Evolutionary conservation across 495 filamentous ascomycete species (phyloP).

Genomic region (Hypoxylon cercidicola): DNA sequence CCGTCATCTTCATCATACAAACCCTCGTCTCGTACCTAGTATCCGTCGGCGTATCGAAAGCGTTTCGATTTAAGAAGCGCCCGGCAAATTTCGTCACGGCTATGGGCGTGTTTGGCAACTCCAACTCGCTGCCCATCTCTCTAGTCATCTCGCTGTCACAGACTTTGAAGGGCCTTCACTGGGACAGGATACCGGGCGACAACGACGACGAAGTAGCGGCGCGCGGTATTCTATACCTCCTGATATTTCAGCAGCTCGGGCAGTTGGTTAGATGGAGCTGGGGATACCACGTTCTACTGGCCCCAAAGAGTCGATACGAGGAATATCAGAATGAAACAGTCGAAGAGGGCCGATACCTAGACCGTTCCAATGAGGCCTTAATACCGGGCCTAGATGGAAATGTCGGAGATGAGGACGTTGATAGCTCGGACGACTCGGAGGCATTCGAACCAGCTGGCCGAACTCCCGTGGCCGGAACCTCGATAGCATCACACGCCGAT

Average conservation of each 20-base stretch:
- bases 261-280: constrained; percentile 97
- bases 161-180: constrained; percentile 90
- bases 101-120: constrained; percentile 98
- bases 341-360: constrained; percentile 77
- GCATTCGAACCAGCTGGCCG: constrained; percentile 58
- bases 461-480: constrained; percentile 56
- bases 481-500: constrained; percentile 52
- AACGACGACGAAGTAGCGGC: constrained; percentile 96
- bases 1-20: constrained; percentile 89
- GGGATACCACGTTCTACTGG: constrained; percentile 93
- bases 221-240: constrained; percentile 90
- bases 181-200: constrained; percentile 88
- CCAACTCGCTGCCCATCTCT: constrained; percentile 96
- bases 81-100: constrained; percentile 93
- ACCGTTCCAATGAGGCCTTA: constrained; percentile 51
- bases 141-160: constrained; percentile 93
- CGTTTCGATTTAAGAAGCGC: constrained; percentile 82
- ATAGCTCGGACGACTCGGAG: constrained; percentile 50
- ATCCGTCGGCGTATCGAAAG: constrained; percentile 72
- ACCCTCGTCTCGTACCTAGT: constrained; percentile 84
- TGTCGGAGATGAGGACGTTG: constrained; percentile 19
- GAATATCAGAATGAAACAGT: constrained; percentile 65
- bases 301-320: constrained; percentile 76
- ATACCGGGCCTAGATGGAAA: constrained; percentile 45
- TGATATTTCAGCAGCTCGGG: constrained; percentile 97